Evolutionary conservation across 331 rosid genomes (phyloP), one percentile per base, ranked within the genome.

Genomic region (Quercus tomentella): DNA sequence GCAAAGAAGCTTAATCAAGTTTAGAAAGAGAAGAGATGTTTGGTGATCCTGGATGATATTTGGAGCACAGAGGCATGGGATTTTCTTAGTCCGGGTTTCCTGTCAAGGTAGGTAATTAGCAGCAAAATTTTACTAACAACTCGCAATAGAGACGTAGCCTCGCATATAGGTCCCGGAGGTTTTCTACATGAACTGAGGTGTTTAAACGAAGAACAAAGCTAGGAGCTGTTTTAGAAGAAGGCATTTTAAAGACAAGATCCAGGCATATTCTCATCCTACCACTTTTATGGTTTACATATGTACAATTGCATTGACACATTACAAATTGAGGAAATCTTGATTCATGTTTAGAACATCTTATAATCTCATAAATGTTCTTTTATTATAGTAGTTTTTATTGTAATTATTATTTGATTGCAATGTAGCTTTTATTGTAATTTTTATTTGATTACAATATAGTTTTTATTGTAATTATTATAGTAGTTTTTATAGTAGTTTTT

Each of bases 21-120:
- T 77, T 78, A 57, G 75, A 77, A 85, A 67, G 83, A 84, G 56
- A 89, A 82, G 60, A 73, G 69, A 52, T 89, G 87, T 57, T 76
- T 87, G 83, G 82, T 89, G 51, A 76, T 89, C 60, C 71, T 89
- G n/a, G 91, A 89, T 80, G 93, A 89, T 71, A 83, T 89, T 55
- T 89, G 93, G 93, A 85, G 80, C 76, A 81, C 58, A 16, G 77
- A 68, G 28, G 79, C 79, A 12, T 87, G 91, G 91, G 91, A 87
- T 60, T 63, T 70, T 56, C 72, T 89, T 17, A 8, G 79, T 35
- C 78, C 87, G 18, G 92, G 82, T 1, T 86, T 86, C 9, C 92
- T 87, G 3, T 45, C 43, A 2, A 66, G 78, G 31, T 70, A 77
- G 35, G 57, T 78, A 30, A 51, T 5, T 33, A 33, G 56, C 63